Evolutionary conservation across 2,329 filamentous ascomycete genomes (phyloP).

Genomic region (Exophiala aquamarina): DNA sequence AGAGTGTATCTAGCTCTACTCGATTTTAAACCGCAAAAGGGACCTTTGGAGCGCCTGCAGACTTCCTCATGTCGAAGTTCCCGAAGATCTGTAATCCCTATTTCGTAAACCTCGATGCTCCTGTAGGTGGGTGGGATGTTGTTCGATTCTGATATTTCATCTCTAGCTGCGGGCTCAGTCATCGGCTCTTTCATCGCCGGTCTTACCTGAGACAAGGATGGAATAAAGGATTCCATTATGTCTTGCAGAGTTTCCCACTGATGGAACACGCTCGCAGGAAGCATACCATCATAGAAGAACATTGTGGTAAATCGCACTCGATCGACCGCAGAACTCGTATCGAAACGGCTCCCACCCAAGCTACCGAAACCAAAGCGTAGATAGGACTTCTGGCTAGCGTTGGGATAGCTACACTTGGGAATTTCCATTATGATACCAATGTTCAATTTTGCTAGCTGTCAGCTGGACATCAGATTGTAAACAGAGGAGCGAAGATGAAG

Average conservation of each 20-base stretch:
- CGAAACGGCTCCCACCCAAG: constrained; percentile 8
- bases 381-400: background rate
- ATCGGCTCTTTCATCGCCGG: constrained; percentile 48
- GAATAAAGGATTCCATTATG: constrained; percentile 48
- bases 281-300: constrained; percentile 18
- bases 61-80: constrained; percentile 32
- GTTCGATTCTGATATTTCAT: constrained; percentile 59
- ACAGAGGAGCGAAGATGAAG: too few species aligned
- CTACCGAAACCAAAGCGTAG: too few species aligned
- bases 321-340: constrained; percentile 6
- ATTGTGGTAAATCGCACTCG: constrained; percentile 4
- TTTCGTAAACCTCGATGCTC: constrained; percentile 54
- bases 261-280: constrained; percentile 32
- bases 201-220: constrained; percentile 48
- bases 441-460: too few species aligned
- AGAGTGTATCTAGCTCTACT: too few species aligned
- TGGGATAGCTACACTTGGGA: background rate
- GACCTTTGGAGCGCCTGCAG: too few species aligned
- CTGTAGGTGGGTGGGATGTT: constrained; percentile 53
- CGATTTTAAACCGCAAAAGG: too few species aligned
- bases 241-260: too few species aligned
- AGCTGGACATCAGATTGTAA: too few species aligned
- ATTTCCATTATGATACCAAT: background rate
- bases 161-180: constrained; percentile 52
- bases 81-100: constrained; percentile 57